A percentile compares a stretch with the other conserved stretches of the same genome.
Evolutionary conservation across 176 grass and related monocot genomes (phyloP).

Genomic region (Echinochloa phyllopogon): DNA sequence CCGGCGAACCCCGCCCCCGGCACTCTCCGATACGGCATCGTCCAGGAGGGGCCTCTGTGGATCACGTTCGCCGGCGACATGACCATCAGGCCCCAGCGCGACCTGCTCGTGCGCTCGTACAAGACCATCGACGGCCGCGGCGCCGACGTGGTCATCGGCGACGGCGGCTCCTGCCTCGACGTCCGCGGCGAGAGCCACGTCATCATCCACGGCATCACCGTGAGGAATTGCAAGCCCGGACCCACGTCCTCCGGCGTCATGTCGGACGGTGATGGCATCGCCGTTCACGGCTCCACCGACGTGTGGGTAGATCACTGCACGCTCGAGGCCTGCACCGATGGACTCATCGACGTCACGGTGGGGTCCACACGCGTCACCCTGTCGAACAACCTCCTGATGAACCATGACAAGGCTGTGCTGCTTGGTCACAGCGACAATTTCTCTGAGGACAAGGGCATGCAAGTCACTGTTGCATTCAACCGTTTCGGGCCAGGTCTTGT

Average conservation of each 20-base stretch:
- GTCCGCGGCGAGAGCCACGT: slow-evolving; percentile 30
- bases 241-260: background rate
- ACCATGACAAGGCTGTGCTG: slow-evolving; percentile 58
- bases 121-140: slow-evolving; percentile 67
- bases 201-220: slow-evolving; percentile 56
- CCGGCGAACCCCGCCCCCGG: background rate
- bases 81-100: slow-evolving; percentile 35
- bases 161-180: slow-evolving; percentile 57
- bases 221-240: slow-evolving; percentile 41
- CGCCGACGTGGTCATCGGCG: slow-evolving; percentile 37
- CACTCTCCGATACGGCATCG: slow-evolving; percentile 52
- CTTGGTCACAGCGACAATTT: slow-evolving; percentile 54
- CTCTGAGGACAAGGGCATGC: slow-evolving; percentile 46
- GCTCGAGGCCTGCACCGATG: slow-evolving; percentile 51
- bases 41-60: slow-evolving; percentile 56
- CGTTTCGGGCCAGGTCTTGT: slow-evolving; percentile 58
- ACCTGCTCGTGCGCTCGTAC: slow-evolving; percentile 43
- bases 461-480: slow-evolving; percentile 60
- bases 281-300: slow-evolving; percentile 17
- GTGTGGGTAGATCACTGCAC: slow-evolving; percentile 59
- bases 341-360: slow-evolving; percentile 48
- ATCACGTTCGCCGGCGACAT: slow-evolving; percentile 53
- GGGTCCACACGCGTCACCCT: slow-evolving; percentile 41
- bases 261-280: slow-evolving; percentile 52
- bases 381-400: slow-evolving; percentile 45